Conservation (phyloP, 2,329 filamentous ascomycete species). For the Pyrenochaeta sp. region DNA sequence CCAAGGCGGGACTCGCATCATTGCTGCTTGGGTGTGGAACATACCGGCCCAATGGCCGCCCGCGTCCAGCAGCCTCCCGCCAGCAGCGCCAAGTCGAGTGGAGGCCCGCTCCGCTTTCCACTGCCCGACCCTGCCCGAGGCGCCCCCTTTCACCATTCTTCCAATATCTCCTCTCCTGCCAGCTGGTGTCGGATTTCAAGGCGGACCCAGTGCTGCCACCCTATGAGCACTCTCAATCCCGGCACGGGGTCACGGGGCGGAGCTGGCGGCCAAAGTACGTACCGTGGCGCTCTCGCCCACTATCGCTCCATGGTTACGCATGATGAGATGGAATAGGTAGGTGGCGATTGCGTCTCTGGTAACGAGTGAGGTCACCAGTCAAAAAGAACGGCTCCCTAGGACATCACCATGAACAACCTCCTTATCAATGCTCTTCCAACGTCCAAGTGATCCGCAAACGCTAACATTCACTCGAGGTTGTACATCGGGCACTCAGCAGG, state of each 20-base stretch:
- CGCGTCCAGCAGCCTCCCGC: conserved; percentile 23
- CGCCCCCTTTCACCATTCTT: conserved; percentile 18
- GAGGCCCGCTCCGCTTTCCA: conserved; percentile 32
- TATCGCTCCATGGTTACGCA: conserved; percentile 21
- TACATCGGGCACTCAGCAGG: conserved; percentile 17
- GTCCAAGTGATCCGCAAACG: conserved; percentile 17
- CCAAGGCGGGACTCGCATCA: conserved; percentile 35
- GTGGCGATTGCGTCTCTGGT: conserved; percentile 1
- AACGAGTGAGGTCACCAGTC: conserved; percentile 5
- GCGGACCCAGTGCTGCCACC: conserved; percentile 14
- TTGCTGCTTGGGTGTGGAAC: conserved; percentile 28
- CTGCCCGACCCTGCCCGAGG: conserved; percentile 17
- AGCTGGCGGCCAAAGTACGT: conserved; percentile 14
- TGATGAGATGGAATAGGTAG: conserved; percentile 10
- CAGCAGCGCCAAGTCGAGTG: conserved; percentile 26
- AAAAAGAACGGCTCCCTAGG: neutral
- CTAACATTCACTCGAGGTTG: conserved; percentile 26
- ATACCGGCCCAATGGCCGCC: conserved; percentile 25
- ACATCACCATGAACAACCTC: conserved; percentile 8
- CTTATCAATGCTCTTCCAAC: conserved; percentile 8
- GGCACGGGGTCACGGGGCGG: conserved; percentile 9
- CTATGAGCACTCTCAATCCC: conserved; percentile 16
- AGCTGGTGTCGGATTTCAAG: conserved; percentile 17
- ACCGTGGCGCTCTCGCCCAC: conserved; percentile 21
- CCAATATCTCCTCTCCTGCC: conserved; percentile 7